Evolutionary conservation across 2,329 filamentous ascomycete species (phyloP).

Genomic region (Ophiocordyceps unilateralis): DNA sequence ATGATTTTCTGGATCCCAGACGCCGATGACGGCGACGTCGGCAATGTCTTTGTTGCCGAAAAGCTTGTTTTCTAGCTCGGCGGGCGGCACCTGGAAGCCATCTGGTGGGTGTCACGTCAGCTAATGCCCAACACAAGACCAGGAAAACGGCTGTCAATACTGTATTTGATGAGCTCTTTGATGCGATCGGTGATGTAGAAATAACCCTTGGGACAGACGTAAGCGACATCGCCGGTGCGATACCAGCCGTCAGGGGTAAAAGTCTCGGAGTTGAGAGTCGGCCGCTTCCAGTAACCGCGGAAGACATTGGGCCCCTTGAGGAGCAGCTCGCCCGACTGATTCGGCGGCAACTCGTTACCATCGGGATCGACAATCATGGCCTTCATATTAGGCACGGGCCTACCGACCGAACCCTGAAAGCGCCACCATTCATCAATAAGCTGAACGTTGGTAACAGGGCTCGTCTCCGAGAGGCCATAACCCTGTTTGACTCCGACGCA

Average conservation of each 20-base stretch:
- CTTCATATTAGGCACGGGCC: slow-evolving; percentile 59
- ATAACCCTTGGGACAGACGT: slow-evolving; percentile 59
- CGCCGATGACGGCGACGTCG: slow-evolving; percentile 49
- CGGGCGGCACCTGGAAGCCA: slow-evolving; percentile 53
- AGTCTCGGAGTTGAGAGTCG: slow-evolving; percentile 50
- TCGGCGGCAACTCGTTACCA: slow-evolving; percentile 36
- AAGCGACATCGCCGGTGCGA: slow-evolving; percentile 76
- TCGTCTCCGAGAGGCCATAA: slow-evolving; percentile 79
- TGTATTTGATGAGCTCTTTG: slow-evolving; percentile 45
- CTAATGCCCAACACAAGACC: background rate
- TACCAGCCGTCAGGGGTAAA: slow-evolving; percentile 70
- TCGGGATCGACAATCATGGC: slow-evolving; percentile 62
- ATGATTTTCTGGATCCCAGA: slow-evolving; percentile 38
- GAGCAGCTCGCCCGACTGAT: slow-evolving; percentile 50
- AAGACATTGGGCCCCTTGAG: slow-evolving; percentile 69
- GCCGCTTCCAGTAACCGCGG: slow-evolving; percentile 60
- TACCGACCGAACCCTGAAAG: slow-evolving; percentile 63
- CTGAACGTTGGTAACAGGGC: slow-evolving; percentile 61
- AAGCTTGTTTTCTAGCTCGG: slow-evolving; percentile 40
- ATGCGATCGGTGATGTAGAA: slow-evolving; percentile 82
- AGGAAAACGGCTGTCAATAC: slow-evolving; percentile 12
- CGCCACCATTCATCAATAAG: slow-evolving; percentile 59
- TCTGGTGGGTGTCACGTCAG: slow-evolving; percentile 15
- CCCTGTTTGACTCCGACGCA: slow-evolving; percentile 77
- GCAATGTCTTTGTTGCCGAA: slow-evolving; percentile 24